Evolutionary conservation across 2,329 filamentous ascomycete genomes (phyloP).

Genomic region (Trichoderma koningiopsis): DNA sequence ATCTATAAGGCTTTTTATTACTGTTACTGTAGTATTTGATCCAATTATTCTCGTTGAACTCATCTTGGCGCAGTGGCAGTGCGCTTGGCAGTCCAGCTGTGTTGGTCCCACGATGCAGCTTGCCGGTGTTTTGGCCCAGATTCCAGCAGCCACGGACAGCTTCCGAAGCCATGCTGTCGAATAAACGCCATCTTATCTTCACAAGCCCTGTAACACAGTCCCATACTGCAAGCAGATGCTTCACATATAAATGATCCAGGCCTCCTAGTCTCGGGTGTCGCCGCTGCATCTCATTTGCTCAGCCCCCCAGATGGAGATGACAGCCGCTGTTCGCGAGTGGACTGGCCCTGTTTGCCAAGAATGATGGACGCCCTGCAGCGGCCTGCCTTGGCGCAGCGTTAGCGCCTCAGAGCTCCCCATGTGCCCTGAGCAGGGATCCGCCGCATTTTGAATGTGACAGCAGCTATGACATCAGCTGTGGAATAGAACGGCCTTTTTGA

Average conservation of each 20-base stretch:
- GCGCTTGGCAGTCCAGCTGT: not conserved
- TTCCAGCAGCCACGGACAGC: not conserved
- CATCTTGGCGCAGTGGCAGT: slow-evolving; percentile 7
- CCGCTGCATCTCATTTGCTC: not conserved
- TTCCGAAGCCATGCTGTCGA: not conserved
- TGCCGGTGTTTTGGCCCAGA: not conserved
- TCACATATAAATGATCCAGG: not conserved
- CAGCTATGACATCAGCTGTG: not conserved
- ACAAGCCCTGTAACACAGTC: not conserved
- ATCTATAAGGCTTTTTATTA: no score
- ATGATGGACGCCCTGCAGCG: not conserved
- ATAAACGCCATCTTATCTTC: not conserved
- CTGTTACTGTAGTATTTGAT: no score
- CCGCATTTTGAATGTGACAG: not conserved
- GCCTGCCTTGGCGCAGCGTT: not conserved
- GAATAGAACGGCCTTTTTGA: not conserved
- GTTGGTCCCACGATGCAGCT: not conserved
- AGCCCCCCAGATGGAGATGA: not conserved
- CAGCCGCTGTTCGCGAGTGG: not conserved
- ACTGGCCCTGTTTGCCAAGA: not conserved
- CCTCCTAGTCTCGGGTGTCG: slow-evolving; percentile 6
- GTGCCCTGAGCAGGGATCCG: not conserved
- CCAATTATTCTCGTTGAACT: not conserved
- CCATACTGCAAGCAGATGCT: not conserved
- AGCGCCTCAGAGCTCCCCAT: not conserved